These are phyloP conservation scores for Primulina eburnea DNA, from an alignment of 257 asterid genomes.

Conservation along the genomic window DNA sequence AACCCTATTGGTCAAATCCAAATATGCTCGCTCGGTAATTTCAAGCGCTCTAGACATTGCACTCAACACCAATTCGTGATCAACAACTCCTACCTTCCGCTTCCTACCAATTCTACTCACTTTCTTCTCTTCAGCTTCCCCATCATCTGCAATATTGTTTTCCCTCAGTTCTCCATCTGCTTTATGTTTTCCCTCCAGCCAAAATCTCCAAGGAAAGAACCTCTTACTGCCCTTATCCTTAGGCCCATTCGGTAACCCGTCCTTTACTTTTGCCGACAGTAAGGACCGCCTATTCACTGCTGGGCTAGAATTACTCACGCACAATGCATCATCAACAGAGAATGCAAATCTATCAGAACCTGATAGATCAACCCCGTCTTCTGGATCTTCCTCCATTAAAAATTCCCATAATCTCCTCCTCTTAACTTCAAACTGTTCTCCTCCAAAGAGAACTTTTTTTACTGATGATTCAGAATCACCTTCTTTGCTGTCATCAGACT, in stretches of 20 bases:
- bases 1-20: slow-evolving; percentile 88
- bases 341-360: slow-evolving; percentile 96
- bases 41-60: slow-evolving; percentile 97
- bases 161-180: slow-evolving; percentile 48
- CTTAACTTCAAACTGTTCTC: slow-evolving; percentile 63
- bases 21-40: slow-evolving; percentile 68
- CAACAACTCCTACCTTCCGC: slow-evolving; percentile 70
- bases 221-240: slow-evolving; percentile 63
- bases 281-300: slow-evolving; percentile 77
- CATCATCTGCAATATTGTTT: slow-evolving; percentile 36
- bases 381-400: slow-evolving; percentile 75
- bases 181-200: slow-evolving; percentile 67
- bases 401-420: slow-evolving; percentile 95
- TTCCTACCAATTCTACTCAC: slow-evolving; percentile 45
- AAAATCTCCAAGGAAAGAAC: slow-evolving; percentile 82
- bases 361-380: slow-evolving; percentile 90
- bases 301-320: slow-evolving; percentile 73
- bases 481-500: slow-evolving; percentile 31
- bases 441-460: slow-evolving; percentile 68
- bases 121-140: slow-evolving; percentile 44
- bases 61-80: slow-evolving; percentile 70
- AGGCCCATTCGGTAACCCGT: slow-evolving; percentile 71
- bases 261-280: slow-evolving; percentile 70
- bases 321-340: slow-evolving; percentile 87
- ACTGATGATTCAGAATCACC: slow-evolving; percentile 36